Evolutionary conservation across 192 early-diverging fungal genomes (phyloP).

Genomic region (Entophlyctis luteolus): DNA sequence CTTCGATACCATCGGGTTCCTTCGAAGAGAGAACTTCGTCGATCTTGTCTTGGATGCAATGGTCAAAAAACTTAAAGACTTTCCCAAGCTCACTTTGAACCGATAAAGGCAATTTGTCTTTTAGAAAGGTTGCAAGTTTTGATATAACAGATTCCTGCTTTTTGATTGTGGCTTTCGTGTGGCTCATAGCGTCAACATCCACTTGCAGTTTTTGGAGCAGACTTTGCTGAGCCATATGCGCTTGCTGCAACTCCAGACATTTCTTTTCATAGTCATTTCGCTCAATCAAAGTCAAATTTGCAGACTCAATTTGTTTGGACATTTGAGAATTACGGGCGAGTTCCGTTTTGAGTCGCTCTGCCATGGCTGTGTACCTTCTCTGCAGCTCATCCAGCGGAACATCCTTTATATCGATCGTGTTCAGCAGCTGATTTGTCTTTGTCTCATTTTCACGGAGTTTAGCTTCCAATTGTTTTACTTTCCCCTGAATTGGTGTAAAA

Average conservation of each 20-base stretch:
- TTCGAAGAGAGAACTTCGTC: conserved; percentile 7
- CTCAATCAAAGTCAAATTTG: conserved; percentile 26
- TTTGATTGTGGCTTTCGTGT: conserved; percentile 31
- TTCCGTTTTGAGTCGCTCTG: conserved; percentile 33
- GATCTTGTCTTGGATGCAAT: conserved; percentile 7
- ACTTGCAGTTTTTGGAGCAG: conserved; percentile 40
- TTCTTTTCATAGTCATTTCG: conserved; percentile 38
- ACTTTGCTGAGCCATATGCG: conserved; percentile 44
- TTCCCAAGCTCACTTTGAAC: conserved; percentile 5
- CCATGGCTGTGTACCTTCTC: conserved; percentile 35
- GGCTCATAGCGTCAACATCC: neutral
- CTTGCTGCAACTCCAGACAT: conserved; percentile 39
- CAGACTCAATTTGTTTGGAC: conserved; percentile 22
- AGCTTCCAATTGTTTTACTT: conserved; percentile 25
- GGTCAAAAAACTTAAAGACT: neutral
- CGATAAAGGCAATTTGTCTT: conserved; percentile 6
- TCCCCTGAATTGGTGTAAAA: conserved; percentile 1
- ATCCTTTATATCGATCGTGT: conserved; percentile 39
- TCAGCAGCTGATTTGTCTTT: conserved; percentile 32
- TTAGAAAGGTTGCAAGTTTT: conserved; percentile 31
- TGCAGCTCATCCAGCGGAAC: conserved; percentile 36
- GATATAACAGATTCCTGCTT: conserved; percentile 45
- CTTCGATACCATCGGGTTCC: conserved; percentile 22
- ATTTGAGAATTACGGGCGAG: conserved; percentile 1
- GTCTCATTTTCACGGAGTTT: conserved; percentile 26